Base-by-base conservation (phyloP, 1,284 basidiomycete species). In the Austroboletus novae-zelandiae region DNA sequence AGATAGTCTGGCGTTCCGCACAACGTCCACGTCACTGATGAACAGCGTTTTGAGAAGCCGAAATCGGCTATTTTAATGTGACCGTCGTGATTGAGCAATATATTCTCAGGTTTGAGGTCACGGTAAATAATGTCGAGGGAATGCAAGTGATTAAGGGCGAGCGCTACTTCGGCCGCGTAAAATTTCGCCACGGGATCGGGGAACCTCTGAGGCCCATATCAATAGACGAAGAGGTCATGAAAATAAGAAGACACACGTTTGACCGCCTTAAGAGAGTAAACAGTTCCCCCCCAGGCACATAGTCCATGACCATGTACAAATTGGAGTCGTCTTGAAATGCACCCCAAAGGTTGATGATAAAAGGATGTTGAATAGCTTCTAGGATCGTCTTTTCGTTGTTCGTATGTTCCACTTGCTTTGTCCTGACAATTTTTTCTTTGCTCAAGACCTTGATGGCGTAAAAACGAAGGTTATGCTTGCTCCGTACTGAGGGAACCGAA, bases 271-370 rank as follows among this genome's bases (percentile, higher is more conserved):
- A 71, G 40, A 97, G 80, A 42, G 90, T 91, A 68, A 99, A 99
- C 8, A 99, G 77, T 71, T 99, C 96, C 17, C 96, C 96, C 18
- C 96, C 96, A 0, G 94, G 93, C 5, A 99, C 96, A 67, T 98
- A 99, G 73, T 99, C 97, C 96, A 99, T 98, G 51, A 99, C 95
- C 94, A 99, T 98, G 77, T 97, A 99, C 13, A 99, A 75, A 67
- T 98, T 98, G 41, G 90, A 80, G 10, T 84, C 74, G 63, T 98
- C 96, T 62, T 97, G 93, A 73, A 99, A 99, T 1, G 92, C 91
- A 25, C 96, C 97, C 96, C 96, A 99, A 6, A 99, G 82, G 65
- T 98, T 99, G 74, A 99, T 87, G 57, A 99, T 89, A 73, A 99
- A 99, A 3, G 95, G 91, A 69, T 98, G 94, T 47, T 95, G 86